Evolutionary conservation across 345 rosid species (phyloP).

Genomic region (Kernera saxatilis): DNA sequence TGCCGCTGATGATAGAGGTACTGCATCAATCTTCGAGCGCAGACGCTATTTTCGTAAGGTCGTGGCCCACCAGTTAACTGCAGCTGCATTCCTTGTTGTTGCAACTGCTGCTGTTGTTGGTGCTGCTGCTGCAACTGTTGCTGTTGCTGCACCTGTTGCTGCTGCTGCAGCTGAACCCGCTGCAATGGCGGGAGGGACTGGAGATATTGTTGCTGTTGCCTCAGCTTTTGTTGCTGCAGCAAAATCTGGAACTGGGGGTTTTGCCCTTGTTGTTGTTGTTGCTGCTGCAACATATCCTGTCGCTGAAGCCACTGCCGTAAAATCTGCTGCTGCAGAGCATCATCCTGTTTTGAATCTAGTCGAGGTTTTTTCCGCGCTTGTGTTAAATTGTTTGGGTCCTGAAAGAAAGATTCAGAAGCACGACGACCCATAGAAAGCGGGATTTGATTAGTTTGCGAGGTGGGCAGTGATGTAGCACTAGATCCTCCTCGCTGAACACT

Average conservation of each 20-base stretch:
- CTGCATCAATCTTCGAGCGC: conserved; percentile 95
- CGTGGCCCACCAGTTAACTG: conserved; percentile 34
- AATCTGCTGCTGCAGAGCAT: conserved; percentile 76
- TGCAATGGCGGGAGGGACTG: conserved; percentile 84
- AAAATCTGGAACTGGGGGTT: conserved; percentile 68
- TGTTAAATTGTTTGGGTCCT: conserved; percentile 58
- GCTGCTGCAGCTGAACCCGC: conserved; percentile 83
- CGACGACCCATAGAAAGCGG: conserved; percentile 57
- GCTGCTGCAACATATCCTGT: conserved; percentile 63
- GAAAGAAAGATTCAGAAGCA: conserved; percentile 61
- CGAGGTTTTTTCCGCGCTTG: conserved; percentile 80
- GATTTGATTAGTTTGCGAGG: conserved; percentile 58
- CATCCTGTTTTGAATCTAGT: conserved; percentile 84
- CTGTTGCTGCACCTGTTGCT: conserved; percentile 48
- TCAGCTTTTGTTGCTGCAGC: conserved; percentile 55
- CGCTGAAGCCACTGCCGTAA: conserved; percentile 81
- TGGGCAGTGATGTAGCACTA: conserved; percentile 62
- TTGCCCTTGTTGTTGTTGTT: conserved; percentile 48
- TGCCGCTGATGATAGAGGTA: conserved; percentile 92
- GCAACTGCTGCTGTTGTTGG: conserved; percentile 46
- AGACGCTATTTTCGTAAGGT: conserved; percentile 69
- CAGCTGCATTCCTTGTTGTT: conserved; percentile 77
- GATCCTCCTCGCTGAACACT: conserved; percentile 68
- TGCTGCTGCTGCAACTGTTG: conserved; percentile 69
- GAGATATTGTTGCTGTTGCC: conserved; percentile 53